Base-by-base conservation (phyloP, 2,329 filamentous ascomycete species). In the Cyanodermella asteris region DNA sequence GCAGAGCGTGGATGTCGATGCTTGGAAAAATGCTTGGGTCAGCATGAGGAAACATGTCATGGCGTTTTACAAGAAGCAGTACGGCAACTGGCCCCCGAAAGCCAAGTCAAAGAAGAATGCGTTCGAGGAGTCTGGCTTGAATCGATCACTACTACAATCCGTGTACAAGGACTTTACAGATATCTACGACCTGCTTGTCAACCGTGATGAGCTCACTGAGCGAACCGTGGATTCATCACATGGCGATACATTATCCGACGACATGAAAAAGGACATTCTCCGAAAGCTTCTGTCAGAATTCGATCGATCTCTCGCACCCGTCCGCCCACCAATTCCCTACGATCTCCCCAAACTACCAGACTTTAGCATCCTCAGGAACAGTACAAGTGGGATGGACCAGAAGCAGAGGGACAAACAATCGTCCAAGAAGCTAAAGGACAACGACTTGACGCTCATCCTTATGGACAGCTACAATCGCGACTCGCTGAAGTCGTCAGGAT, bases 51-150 rank as follows among this genome's bases (percentile, higher is more conserved):
- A 67, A 19, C 78, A 81, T 42, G 62, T 72, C 11, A 54, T 81
- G 25, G 54, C 59, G 34, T 72, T 81, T 45, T 90, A 71, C 41
- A 67, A 70, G 34, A 46, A 59, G 24, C 59, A 62, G 23, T 72
- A 71, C 38, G 71, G 71, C n/a, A 60, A 68, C 16, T 77, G 84
- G 84, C 82, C 87, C 3, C 84, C 87, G 6, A 91, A 87, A 45
- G 80, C 81, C 2, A 74, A 64, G 38, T 84, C 71, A 38, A 91
- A 90, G 59, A 91, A 90, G 61, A 91, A 91, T 42, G 64, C 72
- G 1, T 78, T 91, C 34, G 72, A 75, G 15, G 80, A 82, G 37
- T 76, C 69, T 36, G 84, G 84, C 0, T 59, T 94, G 13, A 93
- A 93, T 46, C 64, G 87, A 13, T 50, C 80, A 22, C 77, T 91